Conservation (phyloP, 192 early-diverging fungal species). For the Coemansia sp. region DNA sequence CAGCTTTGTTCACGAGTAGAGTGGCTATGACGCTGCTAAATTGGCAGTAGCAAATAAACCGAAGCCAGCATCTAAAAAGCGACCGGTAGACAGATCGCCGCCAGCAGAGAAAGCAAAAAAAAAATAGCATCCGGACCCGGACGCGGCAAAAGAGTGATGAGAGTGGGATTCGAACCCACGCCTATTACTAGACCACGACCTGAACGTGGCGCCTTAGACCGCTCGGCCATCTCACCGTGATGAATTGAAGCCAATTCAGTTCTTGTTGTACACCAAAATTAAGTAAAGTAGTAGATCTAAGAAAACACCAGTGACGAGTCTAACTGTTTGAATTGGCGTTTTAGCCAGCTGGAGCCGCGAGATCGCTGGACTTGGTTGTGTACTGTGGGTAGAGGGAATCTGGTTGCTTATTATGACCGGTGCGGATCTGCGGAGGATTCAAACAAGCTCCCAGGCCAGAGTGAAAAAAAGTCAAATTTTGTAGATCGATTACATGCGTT, state of each 20-base stretch:
- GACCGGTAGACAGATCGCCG: no score
- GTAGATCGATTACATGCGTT: no score
- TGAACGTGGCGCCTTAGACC: neutral
- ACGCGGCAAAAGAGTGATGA: slow-evolving; percentile 1
- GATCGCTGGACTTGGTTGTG: neutral
- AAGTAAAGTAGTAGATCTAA: neutral
- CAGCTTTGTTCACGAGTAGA: slow-evolving; percentile 81
- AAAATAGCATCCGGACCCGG: neutral
- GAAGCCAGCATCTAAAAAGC: no score
- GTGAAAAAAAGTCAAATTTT: no score
- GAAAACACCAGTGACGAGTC: no score
- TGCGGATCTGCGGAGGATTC: no score
- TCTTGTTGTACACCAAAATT: neutral
- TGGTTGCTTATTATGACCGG: no score
- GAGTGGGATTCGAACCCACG: slow-evolving; percentile 8
- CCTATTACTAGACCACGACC: neutral
- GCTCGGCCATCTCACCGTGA: slow-evolving; percentile 4
- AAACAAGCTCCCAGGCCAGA: no score
- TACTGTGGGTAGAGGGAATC: no score
- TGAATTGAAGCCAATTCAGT: neutral
- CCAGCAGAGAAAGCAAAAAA: neutral
- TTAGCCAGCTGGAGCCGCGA: neutral
- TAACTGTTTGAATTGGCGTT: neutral
- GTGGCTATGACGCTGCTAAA: no score
- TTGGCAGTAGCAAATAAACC: no score